Evolutionary conservation across 2,329 filamentous ascomycete genomes (phyloP).

Genomic region (Pezicula radicicola): DNA sequence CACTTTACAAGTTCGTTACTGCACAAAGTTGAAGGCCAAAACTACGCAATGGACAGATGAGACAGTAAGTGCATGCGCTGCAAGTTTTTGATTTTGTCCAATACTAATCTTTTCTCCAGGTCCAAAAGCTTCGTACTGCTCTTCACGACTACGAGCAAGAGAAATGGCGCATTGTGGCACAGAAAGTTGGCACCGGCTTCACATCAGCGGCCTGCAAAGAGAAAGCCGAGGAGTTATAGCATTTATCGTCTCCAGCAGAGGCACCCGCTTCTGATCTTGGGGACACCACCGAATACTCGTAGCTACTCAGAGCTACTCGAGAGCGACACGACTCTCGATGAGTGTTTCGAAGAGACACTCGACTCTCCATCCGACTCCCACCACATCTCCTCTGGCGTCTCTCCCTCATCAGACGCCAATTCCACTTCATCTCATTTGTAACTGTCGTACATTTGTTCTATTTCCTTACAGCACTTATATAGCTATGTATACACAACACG

Average conservation of each 20-base stretch:
- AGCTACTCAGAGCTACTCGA: constrained; percentile 11
- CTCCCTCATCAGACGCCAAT: background rate
- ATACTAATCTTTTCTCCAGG: constrained; percentile 43
- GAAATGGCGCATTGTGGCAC: constrained; percentile 88
- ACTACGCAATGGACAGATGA: constrained; percentile 92
- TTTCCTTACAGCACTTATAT: background rate
- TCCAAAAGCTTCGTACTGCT: constrained; percentile 72
- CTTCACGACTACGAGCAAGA: constrained; percentile 86
- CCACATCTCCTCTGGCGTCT: constrained; percentile 9
- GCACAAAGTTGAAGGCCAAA: constrained; percentile 92
- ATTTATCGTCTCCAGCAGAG: constrained; percentile 31
- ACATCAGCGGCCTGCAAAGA: constrained; percentile 85
- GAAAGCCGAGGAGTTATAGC: constrained; percentile 32
- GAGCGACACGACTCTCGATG: constrained; percentile 9
- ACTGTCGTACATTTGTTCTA: constrained; percentile 3
- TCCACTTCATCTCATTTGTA: background rate
- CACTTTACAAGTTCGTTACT: constrained; percentile 90
- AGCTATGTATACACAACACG: constrained; percentile 7
- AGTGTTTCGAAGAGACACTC: constrained; percentile 16
- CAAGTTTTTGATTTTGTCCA: constrained; percentile 8
- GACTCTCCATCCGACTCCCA: constrained; percentile 13
- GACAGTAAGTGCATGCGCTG: constrained; percentile 59
- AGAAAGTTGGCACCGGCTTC: constrained; percentile 87
- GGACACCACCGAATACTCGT: constrained; percentile 28
- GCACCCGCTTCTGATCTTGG: constrained; percentile 29